Base-by-base conservation (phyloP, 352 stramenopile species). In the Phytophthora quininea region DNA sequence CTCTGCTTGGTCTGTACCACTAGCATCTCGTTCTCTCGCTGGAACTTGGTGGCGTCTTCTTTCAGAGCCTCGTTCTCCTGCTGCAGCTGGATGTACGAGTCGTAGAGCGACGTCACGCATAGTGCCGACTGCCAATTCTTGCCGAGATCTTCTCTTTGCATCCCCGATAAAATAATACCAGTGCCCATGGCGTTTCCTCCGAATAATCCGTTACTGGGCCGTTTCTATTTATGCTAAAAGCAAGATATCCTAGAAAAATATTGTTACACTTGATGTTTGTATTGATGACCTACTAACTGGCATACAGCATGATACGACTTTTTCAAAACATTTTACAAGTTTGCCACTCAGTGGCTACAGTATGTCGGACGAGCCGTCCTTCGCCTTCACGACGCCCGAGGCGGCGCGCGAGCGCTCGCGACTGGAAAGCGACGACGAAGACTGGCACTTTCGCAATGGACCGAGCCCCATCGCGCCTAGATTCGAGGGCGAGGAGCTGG, bases 61-160 rank as follows among this genome's bases (percentile, higher is more conserved):
- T 33, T 0, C 76, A 88, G 45, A 35, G 84, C 71, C 45, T 85
- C 67, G 5, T 79, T 73, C 11, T 50, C 80, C 27, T 79, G 70
- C 64, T 92, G 78, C 31, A 91, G 37, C 40, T 83, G 72, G 12
- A 88, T 75, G 61, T 89, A 90, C 58, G 86, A 84, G 52, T 93
- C 84, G 62, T 90, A 92, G 15, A 93, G 82, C 43, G 84, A 90
- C 15, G 79, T 91, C 43, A 92, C 83, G 43, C 83, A 91, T 24
- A 90, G 80, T 43, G 80, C 85, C 58, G 82, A 91, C 67, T 88
- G 84, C 85, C 82, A 92, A 55, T 92, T 83, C 8, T 73, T 67
- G 2, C 67, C 60, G 2, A 91, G 58, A 9, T 33, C 35, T 27
- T 77, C 64, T 50, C 65, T 42, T n/a, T 67, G 45, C 47, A 19